These are phyloP conservation scores for Pelargonium cotyledonis DNA, from an alignment of 441 rosid genomes.

Conservation along the genomic window DNA sequence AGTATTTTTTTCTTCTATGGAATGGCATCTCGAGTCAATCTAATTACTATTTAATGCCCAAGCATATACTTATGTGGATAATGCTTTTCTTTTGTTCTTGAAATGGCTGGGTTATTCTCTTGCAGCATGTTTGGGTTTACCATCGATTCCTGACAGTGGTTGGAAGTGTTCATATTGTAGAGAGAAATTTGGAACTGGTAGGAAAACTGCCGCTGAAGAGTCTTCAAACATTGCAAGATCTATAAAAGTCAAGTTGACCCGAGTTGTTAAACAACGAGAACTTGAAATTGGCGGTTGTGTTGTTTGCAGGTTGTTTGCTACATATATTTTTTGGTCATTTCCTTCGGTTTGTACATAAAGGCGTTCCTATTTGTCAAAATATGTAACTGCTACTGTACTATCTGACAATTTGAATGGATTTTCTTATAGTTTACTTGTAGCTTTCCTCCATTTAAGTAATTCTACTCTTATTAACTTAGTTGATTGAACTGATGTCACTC, in stretches of 20 bases:
- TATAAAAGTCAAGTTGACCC: slow-evolving; percentile 51
- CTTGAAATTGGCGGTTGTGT: slow-evolving; percentile 86
- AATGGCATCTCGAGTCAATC: background rate
- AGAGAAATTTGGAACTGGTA: slow-evolving; percentile 35
- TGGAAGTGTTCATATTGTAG: slow-evolving; percentile 80
- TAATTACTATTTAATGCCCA: background rate
- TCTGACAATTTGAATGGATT: background rate
- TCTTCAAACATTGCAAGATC: slow-evolving; percentile 34
- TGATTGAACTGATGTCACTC: slow-evolving; percentile 7
- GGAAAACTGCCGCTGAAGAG: slow-evolving; percentile 37
- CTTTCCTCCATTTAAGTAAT: background rate
- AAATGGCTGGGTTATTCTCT: slow-evolving; percentile 20
- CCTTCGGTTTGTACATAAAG: background rate
- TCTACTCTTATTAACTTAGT: background rate
- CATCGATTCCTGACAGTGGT: slow-evolving; percentile 49
- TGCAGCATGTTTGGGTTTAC: slow-evolving; percentile 80
- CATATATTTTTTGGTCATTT: background rate
- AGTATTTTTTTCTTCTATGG: background rate
- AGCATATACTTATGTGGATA: slow-evolving; percentile 1
- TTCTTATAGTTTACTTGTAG: background rate
- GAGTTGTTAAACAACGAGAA: slow-evolving; percentile 73
- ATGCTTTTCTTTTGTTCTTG: slow-evolving; percentile 9
- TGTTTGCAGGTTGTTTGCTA: slow-evolving; percentile 69
- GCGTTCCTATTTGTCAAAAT: background rate
- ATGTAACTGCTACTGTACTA: background rate